These are phyloP conservation scores for Dunaliella primolecta DNA, from an alignment of 139 green algal genomes.

Conservation along the genomic window DNA sequence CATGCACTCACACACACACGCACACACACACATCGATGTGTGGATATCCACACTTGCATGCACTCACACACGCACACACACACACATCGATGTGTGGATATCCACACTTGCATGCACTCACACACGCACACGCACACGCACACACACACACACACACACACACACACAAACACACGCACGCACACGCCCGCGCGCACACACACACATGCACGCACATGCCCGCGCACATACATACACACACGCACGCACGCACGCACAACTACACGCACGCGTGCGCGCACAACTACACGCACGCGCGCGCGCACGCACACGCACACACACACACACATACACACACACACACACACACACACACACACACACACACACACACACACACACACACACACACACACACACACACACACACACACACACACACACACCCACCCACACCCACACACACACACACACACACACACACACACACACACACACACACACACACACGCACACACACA, in stretches of 20 bases:
- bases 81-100: neutral
- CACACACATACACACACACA: neutral
- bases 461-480: too few species aligned
- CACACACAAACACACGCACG: neutral
- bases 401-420: too few species aligned
- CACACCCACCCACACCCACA: too few species aligned
- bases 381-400: too few species aligned
- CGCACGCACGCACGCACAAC: neutral
- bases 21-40: too few species aligned
- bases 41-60: too few species aligned
- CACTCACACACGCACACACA: neutral
- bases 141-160: neutral
- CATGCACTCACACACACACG: neutral
- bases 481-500: too few species aligned
- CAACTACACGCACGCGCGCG: neutral
- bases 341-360: too few species aligned
- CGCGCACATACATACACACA: neutral
- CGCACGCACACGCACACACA: too few species aligned
- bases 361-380: too few species aligned
- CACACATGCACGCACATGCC: neutral
- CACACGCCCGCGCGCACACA: neutral
- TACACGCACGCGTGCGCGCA: neutral
- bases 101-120: neutral
- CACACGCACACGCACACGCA: neutral
- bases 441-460: too few species aligned